Base-by-base conservation (phyloP, 805 yeast genomes). In the Nakazawaea populi region DNA sequence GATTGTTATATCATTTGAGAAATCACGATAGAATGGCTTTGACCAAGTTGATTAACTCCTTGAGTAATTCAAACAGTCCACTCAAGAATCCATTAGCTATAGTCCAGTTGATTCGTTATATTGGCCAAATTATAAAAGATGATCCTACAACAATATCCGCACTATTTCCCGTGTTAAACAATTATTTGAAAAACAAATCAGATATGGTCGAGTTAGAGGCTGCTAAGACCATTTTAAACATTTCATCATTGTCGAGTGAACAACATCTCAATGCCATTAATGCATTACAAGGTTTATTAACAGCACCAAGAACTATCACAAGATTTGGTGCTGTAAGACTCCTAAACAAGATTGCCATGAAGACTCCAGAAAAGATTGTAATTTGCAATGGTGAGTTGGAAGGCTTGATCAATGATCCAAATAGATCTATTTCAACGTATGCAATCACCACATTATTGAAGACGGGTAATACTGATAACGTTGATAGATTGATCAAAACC, bases 381-480 rank as follows among this genome's bases (percentile, higher is more conserved):
- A 79, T 80, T 43, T 89, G 95, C 67, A 94, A 89, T 64, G 72
- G 77, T 47, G 97, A 91, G 66, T 78, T 94, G 62, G 98, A 94
- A 70, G 72, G 82, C 34, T 77, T 94, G 65, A 88, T 94, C 61
- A 85, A 85, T 64, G 98, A 92, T 67, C 66, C 91, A 29, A 90
- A 89, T 71, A 83, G 96, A 70, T 85, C 96, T 35, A 83, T 94
- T 57, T 92, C 98, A 11, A 94, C 99, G 12, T 92, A 89, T 69
- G 97, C 99, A 30, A 94, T 94, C 65, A 94, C 98, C 35, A 92
- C 98, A 2, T 75, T 94, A 63, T 80, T 94, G 68, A 94, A 92
- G 72, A 92, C 98, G 1, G 96, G 97, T 65, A 90, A 91, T 56
- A 85, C 89, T 55, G 89, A 88, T 54, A 80, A 81, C 58, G 96